Base-by-base conservation (phyloP, 192 early-diverging fungal species). In the Coemansia sp. region DNA sequence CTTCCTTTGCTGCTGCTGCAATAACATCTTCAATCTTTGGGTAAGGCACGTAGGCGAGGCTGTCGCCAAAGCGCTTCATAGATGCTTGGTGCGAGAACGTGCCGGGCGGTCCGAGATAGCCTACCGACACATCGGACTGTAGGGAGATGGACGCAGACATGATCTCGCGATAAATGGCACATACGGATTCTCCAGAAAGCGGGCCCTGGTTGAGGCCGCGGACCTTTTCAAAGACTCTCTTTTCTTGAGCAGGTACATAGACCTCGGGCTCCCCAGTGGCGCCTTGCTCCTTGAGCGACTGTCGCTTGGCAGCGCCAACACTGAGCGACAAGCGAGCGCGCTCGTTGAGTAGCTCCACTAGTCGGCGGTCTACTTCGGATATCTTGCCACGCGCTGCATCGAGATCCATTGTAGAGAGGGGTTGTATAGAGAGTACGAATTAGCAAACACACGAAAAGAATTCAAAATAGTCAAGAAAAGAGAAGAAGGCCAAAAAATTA, bases 81-180 rank as follows among this genome's bases (percentile, higher is more conserved):
- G 92, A 88, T 48, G 90, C 93, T 66, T 99, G 91, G 73, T 97
- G 90, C 9, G 95, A 89, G 78, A 92, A 95, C 8, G 94, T 91
- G 35, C 95, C 96, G 5, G 86, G 77, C 0, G 96, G 94, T 3
- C 96, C 96, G 14, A 99, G 87, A 65, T 92, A 98, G 16, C 91
- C 93, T 13, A 98, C 87, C 6, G 90, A 85, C 20, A 91, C 86
- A 26, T 92, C 85, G 34, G 88, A 85, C 70, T 94, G 92, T 21
- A 93, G 83, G 16, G 91, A 87, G 64, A 95, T 92, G 13, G 91
- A 92, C 4, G 92, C 92, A 6, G 93, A 94, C 93, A 95, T 94
- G 65, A 95, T 90, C 80, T 94, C 87, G 33, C 87, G 77, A 64
- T 88, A 89, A 40, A 93, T 93, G 9, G 89, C 81, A 38, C 88